Base-by-base conservation (phyloP, 2,329 filamentous ascomycete genomes). In the Phialemoniopsis sp. region DNA sequence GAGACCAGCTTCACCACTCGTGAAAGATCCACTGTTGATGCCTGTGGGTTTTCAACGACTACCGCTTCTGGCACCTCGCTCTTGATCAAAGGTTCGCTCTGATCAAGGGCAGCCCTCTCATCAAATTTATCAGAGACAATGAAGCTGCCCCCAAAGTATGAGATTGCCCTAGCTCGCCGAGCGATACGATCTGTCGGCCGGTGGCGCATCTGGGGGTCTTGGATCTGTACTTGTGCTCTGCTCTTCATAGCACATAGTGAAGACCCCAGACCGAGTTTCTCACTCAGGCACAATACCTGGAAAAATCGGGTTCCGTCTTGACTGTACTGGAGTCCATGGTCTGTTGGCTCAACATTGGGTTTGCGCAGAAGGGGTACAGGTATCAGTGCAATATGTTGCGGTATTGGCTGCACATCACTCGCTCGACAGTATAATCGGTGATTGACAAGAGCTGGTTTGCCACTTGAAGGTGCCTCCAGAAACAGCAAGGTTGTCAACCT, bases 91-190 rank as follows among this genome's bases (percentile, higher is more conserved):
- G 21, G 21, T 26, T 6, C 10, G 6, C 6, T 26, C 10, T 26
- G 21, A 26, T 26, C 21, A 26, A 26, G 6, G 21, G 21, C 21
- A 10, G 6, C 10, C 21, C 21, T 26, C 21, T 10, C 14, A 26
- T 28, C 17, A 18, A 40, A 40, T 14, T 14, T 17, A 19, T 29
- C 18, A 17, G 28, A 32, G 14, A 68, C 32, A 55, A 45, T 38
- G 63, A 52, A 42, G 54, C 48, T 15, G 43, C 47, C 13, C 49
- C 53, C 41, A 50, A 60, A 14, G 44, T 42, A 12, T 44, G 45
- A n/a, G 30, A 38, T 29, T 36, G 42, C 36, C 30, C 40, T 48
- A 43, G 36, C 41, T 16, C 38, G 38, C 44, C 19, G 40, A 8
- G 21, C 26, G 13, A 12, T 17, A 8, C 34, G 31, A 9, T 12